Conservation (phyloP, 2,329 filamentous ascomycete genomes). For the Fusarium subglutinans region DNA sequence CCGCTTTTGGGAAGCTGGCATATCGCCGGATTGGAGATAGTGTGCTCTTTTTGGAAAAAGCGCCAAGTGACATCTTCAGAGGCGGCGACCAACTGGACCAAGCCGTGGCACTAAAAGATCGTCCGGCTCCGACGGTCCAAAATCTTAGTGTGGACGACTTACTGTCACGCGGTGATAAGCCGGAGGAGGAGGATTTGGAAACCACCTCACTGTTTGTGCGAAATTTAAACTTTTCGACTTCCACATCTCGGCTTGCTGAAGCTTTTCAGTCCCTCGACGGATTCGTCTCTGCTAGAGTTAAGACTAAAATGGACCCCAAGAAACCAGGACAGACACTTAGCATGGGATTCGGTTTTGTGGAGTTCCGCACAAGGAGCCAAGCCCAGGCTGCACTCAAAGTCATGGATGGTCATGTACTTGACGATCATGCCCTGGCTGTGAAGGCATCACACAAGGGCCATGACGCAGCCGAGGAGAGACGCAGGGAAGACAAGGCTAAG, state of each 20-base stretch:
- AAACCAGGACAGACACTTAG: conserved; percentile 86
- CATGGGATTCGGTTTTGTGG: conserved; percentile 97
- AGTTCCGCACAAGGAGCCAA: conserved; percentile 81
- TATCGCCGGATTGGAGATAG: conserved; percentile 93
- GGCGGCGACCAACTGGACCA: conserved; percentile 44
- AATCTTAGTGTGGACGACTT: conserved; percentile 77
- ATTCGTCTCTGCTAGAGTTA: conserved; percentile 88
- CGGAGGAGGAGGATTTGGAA: conserved; percentile 67
- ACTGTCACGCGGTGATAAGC: conserved; percentile 64
- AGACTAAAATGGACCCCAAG: conserved; percentile 94
- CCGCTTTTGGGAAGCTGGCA: conserved; percentile 84
- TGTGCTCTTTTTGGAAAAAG: conserved; percentile 92
- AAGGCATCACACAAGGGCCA: conserved; percentile 87
- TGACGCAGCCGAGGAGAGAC: conserved; percentile 87
- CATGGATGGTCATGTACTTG: conserved; percentile 92
- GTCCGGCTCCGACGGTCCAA: conserved; percentile 54
- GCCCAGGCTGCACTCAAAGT: conserved; percentile 81
- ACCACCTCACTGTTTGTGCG: conserved; percentile 89
- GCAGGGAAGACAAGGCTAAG: conserved; percentile 83
- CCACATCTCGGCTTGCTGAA: conserved; percentile 77
- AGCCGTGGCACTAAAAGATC: conserved; percentile 47
- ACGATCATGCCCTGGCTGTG: conserved; percentile 85
- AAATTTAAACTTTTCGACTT: conserved; percentile 93
- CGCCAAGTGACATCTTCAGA: conserved; percentile 81
- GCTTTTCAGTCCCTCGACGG: conserved; percentile 84